Conservation (phyloP, 495 filamentous ascomycete species). For the Penicillium mononematosum region DNA sequence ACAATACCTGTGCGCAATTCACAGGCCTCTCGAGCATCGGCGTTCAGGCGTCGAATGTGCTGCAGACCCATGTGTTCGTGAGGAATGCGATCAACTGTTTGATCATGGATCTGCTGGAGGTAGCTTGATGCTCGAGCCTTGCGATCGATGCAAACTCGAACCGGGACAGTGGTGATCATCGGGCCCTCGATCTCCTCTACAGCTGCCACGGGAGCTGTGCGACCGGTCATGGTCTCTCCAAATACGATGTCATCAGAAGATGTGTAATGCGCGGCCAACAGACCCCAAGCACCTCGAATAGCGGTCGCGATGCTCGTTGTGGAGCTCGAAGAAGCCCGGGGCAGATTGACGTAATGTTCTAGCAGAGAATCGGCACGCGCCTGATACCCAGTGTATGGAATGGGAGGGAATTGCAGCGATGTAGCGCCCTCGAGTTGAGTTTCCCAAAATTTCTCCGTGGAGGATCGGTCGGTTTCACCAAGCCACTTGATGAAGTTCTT, state of each 20-base stretch:
- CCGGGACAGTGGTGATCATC: slow-evolving; percentile 48
- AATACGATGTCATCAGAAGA: slow-evolving; percentile 34
- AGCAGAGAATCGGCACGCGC: slow-evolving; percentile 1
- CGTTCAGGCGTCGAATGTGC: slow-evolving; percentile 51
- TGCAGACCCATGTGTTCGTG: slow-evolving; percentile 47
- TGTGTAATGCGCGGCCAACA: slow-evolving; percentile 32
- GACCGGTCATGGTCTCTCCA: slow-evolving; percentile 35
- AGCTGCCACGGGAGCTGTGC: slow-evolving; percentile 34
- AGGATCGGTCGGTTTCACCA: neutral
- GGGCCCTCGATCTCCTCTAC: slow-evolving; percentile 38
- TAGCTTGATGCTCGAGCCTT: slow-evolving; percentile 24
- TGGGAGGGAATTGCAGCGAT: neutral
- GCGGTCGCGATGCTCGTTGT: slow-evolving; percentile 30
- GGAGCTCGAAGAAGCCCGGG: neutral
- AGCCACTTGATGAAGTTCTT: slow-evolving; percentile 14
- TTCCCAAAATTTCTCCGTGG: neutral
- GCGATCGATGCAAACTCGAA: slow-evolving; percentile 40
- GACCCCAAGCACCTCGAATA: slow-evolving; percentile 38
- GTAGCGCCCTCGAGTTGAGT: slow-evolving; percentile 3
- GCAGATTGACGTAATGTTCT: slow-evolving; percentile 7
- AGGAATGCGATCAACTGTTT: slow-evolving; percentile 34
- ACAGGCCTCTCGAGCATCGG: slow-evolving; percentile 51
- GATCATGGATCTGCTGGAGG: slow-evolving; percentile 41
- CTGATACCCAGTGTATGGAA: slow-evolving; percentile 5
- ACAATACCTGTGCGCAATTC: slow-evolving; percentile 48